A percentile compares a stretch with the other conserved stretches of the same genome.
These are phyloP conservation scores for Neophaeococcomyces aloes DNA, from an alignment of 2,329 filamentous ascomycete species.

Conservation along the genomic window DNA sequence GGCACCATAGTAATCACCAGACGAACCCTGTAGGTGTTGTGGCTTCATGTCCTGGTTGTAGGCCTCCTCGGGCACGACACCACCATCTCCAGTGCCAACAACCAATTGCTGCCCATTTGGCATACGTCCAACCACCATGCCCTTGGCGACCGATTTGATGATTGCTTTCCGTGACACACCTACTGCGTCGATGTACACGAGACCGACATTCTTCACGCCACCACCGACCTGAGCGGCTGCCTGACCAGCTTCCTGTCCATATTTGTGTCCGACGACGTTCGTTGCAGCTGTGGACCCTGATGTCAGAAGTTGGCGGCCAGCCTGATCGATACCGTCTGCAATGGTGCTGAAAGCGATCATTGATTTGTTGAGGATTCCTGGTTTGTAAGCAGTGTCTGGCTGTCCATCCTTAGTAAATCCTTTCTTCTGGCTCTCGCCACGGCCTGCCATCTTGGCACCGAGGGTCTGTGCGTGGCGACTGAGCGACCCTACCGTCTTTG, in stretches of 20 bases:
- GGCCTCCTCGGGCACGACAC: slow-evolving; percentile 24
- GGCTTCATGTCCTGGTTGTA: slow-evolving; percentile 12
- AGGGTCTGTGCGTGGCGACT: slow-evolving; percentile 79
- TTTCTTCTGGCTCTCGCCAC: slow-evolving; percentile 46
- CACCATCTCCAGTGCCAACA: slow-evolving; percentile 38
- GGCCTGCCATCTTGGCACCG: slow-evolving; percentile 63
- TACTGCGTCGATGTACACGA: slow-evolving; percentile 94
- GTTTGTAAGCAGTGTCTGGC: slow-evolving; percentile 59
- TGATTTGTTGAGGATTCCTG: slow-evolving; percentile 86
- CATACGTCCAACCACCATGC: slow-evolving; percentile 57
- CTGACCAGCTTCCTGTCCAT: slow-evolving; percentile 72
- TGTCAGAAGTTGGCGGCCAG: slow-evolving; percentile 65
- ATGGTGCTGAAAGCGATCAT: slow-evolving; percentile 94
- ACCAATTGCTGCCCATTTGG: slow-evolving; percentile 39
- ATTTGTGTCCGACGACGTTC: slow-evolving; percentile 78
- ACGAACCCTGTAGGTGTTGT: slow-evolving; percentile 4
- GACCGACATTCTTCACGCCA: slow-evolving; percentile 87
- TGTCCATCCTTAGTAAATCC: slow-evolving; percentile 63
- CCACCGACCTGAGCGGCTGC: slow-evolving; percentile 66
- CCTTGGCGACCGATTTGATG: slow-evolving; percentile 89
- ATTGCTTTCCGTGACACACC: slow-evolving; percentile 83
- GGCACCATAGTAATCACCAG: slow-evolving; percentile 11
- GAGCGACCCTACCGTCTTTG: slow-evolving; percentile 79
- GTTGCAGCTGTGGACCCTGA: slow-evolving; percentile 68
- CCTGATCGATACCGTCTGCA: slow-evolving; percentile 84